Base-by-base conservation (phyloP, 768 basidiomycete genomes). In the Macrocybe gigantea region DNA sequence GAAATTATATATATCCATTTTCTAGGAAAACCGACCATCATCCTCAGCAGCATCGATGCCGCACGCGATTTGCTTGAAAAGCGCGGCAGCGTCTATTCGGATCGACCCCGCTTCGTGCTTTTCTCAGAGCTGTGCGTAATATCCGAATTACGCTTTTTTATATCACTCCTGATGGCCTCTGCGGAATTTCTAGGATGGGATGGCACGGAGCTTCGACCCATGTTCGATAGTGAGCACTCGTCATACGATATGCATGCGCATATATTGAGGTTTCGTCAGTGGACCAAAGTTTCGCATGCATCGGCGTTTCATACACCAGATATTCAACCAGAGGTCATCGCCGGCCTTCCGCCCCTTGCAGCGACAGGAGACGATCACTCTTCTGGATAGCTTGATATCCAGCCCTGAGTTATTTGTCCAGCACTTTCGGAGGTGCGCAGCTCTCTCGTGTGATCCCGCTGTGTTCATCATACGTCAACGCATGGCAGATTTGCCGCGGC, bases 201-300 rank as follows among this genome's bases (percentile, higher is more conserved):
- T 76, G 74, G 74, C 58, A 70, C 38, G 61, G 60, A 49, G 74
- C 74, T 31, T 72, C 71, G 3, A 75, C 74, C 32, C 72, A 76
- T 56, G 54, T 69, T 44, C 61, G 71, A 69, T 76, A 76, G 74
- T 74, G 60, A 49, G 71, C 33, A 51, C 31, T 49, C 12, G 42
- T 29, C 37, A 38, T 43, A 13, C 47, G 6, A 15, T 31, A 36
- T 38, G 35, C 44, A n/a, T 11, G 32, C 45, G 15, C 34, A 33
- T 40, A 33, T 15, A 35, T 44, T 33, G 37, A 41, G 34, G 39
- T 37, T 44, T 34, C 41, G 38, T 39, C 30, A 76, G 74, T 56
- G 76, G 76, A 33, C 72, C 69, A n/a, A 67, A 71, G 37, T 75
- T 78, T 57, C 66, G 76, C 50, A 76, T 70, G 59, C 76, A 78